Conservation (phyloP, 306 rosid species). For the Cucumis cinereus region DNA sequence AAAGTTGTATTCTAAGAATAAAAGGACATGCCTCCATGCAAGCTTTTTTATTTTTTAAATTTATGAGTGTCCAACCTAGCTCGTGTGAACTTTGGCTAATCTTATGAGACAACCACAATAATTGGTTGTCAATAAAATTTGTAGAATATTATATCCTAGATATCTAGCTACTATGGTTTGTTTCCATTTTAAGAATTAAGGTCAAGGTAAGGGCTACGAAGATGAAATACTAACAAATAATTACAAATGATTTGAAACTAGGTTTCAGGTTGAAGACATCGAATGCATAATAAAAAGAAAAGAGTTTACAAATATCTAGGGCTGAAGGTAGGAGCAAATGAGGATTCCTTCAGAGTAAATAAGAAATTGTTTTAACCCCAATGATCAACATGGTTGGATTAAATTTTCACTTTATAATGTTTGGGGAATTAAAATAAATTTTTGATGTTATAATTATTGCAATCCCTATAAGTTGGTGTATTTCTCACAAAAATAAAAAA, state of each 20-base stretch:
- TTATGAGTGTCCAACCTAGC: not conserved
- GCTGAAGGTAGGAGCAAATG: not conserved
- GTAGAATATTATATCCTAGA: not conserved
- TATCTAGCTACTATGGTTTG: not conserved
- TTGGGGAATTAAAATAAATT: not conserved
- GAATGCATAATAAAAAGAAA: not conserved
- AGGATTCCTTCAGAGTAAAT: not conserved
- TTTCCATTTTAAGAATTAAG: not conserved
- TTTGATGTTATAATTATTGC: not conserved
- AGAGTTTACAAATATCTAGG: not conserved
- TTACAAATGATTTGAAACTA: not conserved
- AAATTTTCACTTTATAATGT: not conserved
- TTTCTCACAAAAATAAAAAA: not conserved
- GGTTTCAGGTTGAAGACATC: not conserved
- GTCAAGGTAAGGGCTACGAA: not conserved
- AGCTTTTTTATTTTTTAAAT: not conserved
- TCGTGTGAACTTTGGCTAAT: not conserved
- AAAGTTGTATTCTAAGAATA: not conserved
- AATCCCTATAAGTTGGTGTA: not conserved
- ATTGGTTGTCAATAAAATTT: not conserved
- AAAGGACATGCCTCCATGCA: not conserved
- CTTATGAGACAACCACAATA: not conserved
- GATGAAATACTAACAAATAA: not conserved
- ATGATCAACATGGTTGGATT: not conserved
- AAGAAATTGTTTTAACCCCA: not conserved